phyloP scores from a whole-genome alignment of 495 filamentous ascomycete species.

The Hypoxylon fuscum region DNA sequence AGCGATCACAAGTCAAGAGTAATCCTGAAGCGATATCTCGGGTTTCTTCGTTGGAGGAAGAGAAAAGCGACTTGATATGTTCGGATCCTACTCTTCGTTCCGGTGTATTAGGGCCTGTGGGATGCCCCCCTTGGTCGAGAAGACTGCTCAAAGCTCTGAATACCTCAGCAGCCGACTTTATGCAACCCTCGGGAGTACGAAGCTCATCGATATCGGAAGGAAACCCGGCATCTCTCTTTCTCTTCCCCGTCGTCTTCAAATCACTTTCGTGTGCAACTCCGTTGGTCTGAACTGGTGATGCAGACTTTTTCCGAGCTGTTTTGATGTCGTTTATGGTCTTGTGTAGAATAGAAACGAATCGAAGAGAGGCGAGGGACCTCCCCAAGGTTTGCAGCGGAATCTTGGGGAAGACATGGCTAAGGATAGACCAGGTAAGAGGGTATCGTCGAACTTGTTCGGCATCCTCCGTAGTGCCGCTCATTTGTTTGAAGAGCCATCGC shows the following conservation, averaged over 20 bases:
- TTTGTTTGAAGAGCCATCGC: slow-evolving; percentile 60
- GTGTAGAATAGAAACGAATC: slow-evolving; percentile 52
- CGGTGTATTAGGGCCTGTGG: slow-evolving; percentile 15
- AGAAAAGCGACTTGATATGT: slow-evolving; percentile 60
- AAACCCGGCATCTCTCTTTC: slow-evolving; percentile 43
- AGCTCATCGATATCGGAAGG: slow-evolving; percentile 46
- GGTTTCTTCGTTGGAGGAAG: slow-evolving; percentile 48
- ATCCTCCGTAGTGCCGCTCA: slow-evolving; percentile 50
- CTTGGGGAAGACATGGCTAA: slow-evolving; percentile 51
- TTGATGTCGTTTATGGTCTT: slow-evolving; percentile 55
- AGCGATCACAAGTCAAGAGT: slow-evolving; percentile 49
- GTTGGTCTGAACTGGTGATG: slow-evolving; percentile 7
- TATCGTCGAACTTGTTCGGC: slow-evolving; percentile 57
- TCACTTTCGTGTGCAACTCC: not conserved
- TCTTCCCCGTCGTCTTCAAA: slow-evolving; percentile 43
- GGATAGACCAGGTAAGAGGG: slow-evolving; percentile 53
- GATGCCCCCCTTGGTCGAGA: slow-evolving; percentile 33
- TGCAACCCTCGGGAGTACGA: slow-evolving; percentile 43
- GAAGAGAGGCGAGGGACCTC: slow-evolving; percentile 55
- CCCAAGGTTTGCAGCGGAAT: slow-evolving; percentile 56
- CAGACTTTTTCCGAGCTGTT: slow-evolving; percentile 27
- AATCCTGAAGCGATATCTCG: slow-evolving; percentile 49
- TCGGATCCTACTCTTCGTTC: slow-evolving; percentile 52
- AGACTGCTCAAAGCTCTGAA: slow-evolving; percentile 51
- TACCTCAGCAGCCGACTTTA: slow-evolving; percentile 50